Base-by-base conservation (phyloP, 2,329 filamentous ascomycete species). In the Fusarium sarcochroum region DNA sequence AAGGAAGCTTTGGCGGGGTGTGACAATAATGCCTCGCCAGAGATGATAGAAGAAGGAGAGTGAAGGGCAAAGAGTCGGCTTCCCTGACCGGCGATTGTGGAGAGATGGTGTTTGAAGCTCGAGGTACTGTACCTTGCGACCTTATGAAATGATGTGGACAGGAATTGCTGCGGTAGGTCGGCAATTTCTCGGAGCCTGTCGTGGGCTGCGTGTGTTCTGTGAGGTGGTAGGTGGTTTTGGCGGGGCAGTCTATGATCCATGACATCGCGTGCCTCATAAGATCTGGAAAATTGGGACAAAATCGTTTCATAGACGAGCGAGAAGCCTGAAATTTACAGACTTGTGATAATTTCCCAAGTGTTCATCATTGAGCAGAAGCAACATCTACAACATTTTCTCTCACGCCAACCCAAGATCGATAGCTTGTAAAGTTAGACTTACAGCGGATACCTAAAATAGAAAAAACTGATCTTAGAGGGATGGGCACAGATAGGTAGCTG, bases 171-270 rank as follows among this genome's bases (percentile, higher is more conserved):
- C 68, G 58, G 59, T 61, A 67, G 67, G 45, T 67, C 70, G 74
- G 74, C 67, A 76, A 75, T 74, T 75, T 75, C 67, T 76, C 74
- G 74, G 74, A 68, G 60, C 64, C 58, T 64, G 34, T 69, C 53
- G 62, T 73, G 65, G 63, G 58, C 47, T 65, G 44, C 41, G 51
- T 51, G 62, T 69, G 60, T 54, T 52, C 48, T 58, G 63, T 72
- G 68, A 71, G 67, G 63, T 68, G 58, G 46, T 70, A 48, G 64
- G 42, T 65, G 52, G 27, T 64, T 72, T 68, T 68, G 66, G 69
- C 57, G 69, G 69, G 69, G 68, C 68, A 69, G 30, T 54, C 21
- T 15, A 60, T 58, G 51, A 58, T 55, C 46, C 63, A 69, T 64
- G 66, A 57, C 63, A 63, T 18, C 49, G 27, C 48, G 48, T 37